These are phyloP conservation scores for Gonapodya prolifera DNA, from an alignment of 192 early-diverging fungal species.

Conservation along the genomic window DNA sequence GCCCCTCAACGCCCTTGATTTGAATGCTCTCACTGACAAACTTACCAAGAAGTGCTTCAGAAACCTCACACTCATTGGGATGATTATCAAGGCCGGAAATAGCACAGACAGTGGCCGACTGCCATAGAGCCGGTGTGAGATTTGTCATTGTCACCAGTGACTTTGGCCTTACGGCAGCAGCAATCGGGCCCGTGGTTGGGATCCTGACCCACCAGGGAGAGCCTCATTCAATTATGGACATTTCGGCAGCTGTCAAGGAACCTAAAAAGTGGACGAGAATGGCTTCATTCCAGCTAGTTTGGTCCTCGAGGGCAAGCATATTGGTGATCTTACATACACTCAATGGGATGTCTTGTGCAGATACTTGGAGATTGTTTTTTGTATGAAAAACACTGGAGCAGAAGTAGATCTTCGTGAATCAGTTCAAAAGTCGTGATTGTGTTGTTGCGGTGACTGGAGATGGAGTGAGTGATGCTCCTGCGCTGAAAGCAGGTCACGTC, in stretches of 20 bases:
- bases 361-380: slow-evolving; percentile 75
- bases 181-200: slow-evolving; percentile 61
- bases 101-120: slow-evolving; percentile 39
- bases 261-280: too few relatives aligned
- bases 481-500: slow-evolving; percentile 67
- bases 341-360: slow-evolving; percentile 53
- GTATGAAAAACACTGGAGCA: slow-evolving; percentile 75
- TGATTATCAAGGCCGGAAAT: slow-evolving; percentile 65
- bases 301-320: too few relatives aligned
- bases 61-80: slow-evolving; percentile 54
- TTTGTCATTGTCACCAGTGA: slow-evolving; percentile 81
- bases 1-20: not conserved
- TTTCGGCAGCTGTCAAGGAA: too few relatives aligned
- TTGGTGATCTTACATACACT: too few relatives aligned
- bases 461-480: too few relatives aligned
- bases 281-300: too few relatives aligned
- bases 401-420: slow-evolving; percentile 53
- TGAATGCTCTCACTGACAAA: not conserved
- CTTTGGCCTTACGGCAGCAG: slow-evolving; percentile 57
- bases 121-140: slow-evolving; percentile 49
- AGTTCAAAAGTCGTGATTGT: slow-evolving; percentile 41
- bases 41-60: not conserved
- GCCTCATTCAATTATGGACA: too few relatives aligned
- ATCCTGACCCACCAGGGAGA: too few relatives aligned
- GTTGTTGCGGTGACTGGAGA: slow-evolving; percentile 53